Base-by-base conservation (phyloP, 225 moss, liverwort and hornwort species). In the Bryum argenteum region DNA sequence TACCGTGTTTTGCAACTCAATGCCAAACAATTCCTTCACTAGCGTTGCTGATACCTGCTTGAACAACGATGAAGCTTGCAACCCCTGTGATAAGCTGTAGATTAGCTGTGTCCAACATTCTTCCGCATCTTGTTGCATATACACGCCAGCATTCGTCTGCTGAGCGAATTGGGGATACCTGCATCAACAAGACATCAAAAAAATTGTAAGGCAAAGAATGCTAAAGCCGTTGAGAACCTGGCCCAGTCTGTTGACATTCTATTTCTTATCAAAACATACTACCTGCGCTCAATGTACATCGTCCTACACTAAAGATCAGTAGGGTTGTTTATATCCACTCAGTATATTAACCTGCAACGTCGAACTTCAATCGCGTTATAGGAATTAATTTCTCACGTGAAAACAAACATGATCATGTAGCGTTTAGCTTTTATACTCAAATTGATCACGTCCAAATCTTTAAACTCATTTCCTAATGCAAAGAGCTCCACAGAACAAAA, bases 31-130 rank as follows among this genome's bases (percentile, higher is more conserved):
- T 72, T 89, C 85, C 73, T 92, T 92, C 51, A 98, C 88, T 16
- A 77, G 74, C 65, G 83, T 62, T 53, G 65, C 78, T 53, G 74
- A 69, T 67, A 75, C 13, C 3, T 66, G 79, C 61, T 75, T 71
- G 21, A 47, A 38, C 53, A 79, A 65, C 47, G 79, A 66, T 17
- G 82, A 69, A 54, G 71, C 73, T 6, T 80, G 83, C 74, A 97
- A 73, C 5, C 94, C 90, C 73, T 94, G 90, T 19, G 94, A 94
- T 52, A 98, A 79, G 28, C 81, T 87, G 73, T 94, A 92, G 11
- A 98, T 86, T 72, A 98, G 77, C 85, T 98, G 94, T 11, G 92
- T 94, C 98, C 98, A 98, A 78, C 94, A 94, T 77, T 94, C 98
- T 74, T 94, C 98, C 5, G 92, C 98, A 21, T 98, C 94, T 84